These are phyloP conservation scores for Aegilops speltoides DNA, from an alignment of 176 grass and related monocot species.

Conservation along the genomic window DNA sequence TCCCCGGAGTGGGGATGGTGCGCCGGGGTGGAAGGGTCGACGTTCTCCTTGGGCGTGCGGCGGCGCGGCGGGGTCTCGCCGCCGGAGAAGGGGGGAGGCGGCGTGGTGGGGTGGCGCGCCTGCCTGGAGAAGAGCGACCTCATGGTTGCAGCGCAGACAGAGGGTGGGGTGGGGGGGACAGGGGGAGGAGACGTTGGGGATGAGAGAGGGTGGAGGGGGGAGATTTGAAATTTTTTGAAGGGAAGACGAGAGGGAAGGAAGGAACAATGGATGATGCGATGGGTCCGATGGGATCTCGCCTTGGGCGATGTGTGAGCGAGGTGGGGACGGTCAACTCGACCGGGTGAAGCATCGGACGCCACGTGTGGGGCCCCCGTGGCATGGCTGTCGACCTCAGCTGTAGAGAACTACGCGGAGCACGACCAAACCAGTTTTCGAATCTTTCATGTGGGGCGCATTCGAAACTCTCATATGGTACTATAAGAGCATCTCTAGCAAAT, in stretches of 20 bases:
- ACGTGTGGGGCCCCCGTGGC: slow-evolving; percentile 5
- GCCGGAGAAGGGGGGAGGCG: slow-evolving; percentile 35
- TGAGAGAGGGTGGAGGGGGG: slow-evolving; percentile 6
- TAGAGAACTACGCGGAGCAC: not conserved
- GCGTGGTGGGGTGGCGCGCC: slow-evolving; percentile 47
- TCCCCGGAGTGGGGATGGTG: slow-evolving; percentile 12
- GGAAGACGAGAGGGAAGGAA: not conserved
- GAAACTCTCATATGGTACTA: not conserved
- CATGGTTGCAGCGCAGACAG: slow-evolving; percentile 35
- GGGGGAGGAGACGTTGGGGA: slow-evolving; percentile 1
- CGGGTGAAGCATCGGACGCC: slow-evolving; percentile 8
- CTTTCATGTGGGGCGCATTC: not conserved
- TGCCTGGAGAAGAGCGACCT: slow-evolving; percentile 57
- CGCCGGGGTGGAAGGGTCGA: slow-evolving; percentile 46
- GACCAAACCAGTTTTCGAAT: not conserved
- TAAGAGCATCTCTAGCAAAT: too few species aligned
- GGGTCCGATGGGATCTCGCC: slow-evolving; percentile 40
- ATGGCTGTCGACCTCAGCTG: not conserved
- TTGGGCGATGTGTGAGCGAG: slow-evolving; percentile 22
- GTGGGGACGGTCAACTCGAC: not conserved
- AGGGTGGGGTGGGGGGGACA: not conserved
- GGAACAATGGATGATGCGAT: not conserved
- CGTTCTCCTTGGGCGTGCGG: slow-evolving; percentile 48
- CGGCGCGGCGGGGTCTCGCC: slow-evolving; percentile 32
- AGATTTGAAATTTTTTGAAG: slow-evolving; percentile 59